Evolutionary conservation across 331 rosid genomes (phyloP), one percentile per base, ranked within the genome.

Genomic region (Rhamnella rubrinervis): DNA sequence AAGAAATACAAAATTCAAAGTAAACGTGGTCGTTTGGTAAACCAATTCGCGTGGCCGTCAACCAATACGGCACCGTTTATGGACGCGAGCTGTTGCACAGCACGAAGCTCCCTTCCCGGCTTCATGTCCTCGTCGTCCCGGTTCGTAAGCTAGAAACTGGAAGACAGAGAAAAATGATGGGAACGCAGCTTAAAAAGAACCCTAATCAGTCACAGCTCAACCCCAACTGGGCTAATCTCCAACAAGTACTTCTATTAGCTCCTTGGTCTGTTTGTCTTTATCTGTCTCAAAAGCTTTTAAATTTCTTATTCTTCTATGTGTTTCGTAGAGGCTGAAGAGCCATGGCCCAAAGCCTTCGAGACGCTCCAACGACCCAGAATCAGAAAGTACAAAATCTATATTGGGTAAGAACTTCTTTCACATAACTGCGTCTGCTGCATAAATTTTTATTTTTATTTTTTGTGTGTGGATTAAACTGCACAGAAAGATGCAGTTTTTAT

Each of bases 191-290:
- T 80, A 81, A 83, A 76, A 86, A 81, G 66, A 79, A 56, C 35
- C 75, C 85, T 39, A 85, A 80, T 55, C 83, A 67, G 65, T 67
- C 64, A 39, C 84, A 78, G 47, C 59, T 84, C 6, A 93, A 84
- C 77, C 98, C 98, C 50, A 93, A 93, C 72, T 93, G 98, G 98
- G 85, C 82, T 76, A 82, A 79, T 40, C 97, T 93, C 58, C 89
- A 83, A 78, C 84, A 83, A 63, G 96, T 86, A 25, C 47, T 49
- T 18, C 65, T 38, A 55, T 19, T 50, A 65, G n/a, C 63, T 61
- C 56, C 25, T 47, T 6, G 28, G 3, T 55, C 21, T 55, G 67
- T 11, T 53, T 28, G 31, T 58, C 20, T 60, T 55, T 66, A 37
- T 47, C 61, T 20, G 58, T 25, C 50, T 20, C 55, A 3, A 6